Percentiles rank a stretch among this genome's conserved stretches.
phyloP scores from a whole-genome alignment of 345 rosid species.

The Ceriops decandra region DNA sequence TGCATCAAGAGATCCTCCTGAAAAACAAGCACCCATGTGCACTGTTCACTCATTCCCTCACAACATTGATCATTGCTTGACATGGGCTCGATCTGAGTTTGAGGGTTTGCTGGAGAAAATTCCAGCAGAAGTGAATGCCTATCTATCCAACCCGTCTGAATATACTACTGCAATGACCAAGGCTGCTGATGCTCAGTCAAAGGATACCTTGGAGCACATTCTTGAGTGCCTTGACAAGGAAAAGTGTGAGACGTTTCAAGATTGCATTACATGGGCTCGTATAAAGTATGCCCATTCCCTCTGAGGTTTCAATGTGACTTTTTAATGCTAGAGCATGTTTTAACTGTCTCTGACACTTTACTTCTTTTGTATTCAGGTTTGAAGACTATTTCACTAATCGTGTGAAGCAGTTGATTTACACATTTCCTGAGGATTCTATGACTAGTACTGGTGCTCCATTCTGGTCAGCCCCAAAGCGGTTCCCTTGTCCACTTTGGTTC shows the following conservation, averaged over 20 bases:
- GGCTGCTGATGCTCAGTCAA: slow-evolving; percentile 98
- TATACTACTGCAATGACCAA: slow-evolving; percentile 59
- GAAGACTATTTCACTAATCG: slow-evolving; percentile 88
- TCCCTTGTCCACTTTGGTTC: slow-evolving; percentile 79
- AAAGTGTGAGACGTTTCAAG: slow-evolving; percentile 79
- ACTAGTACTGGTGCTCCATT: slow-evolving; percentile 92
- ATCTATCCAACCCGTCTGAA: slow-evolving; percentile 68
- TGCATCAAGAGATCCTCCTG: slow-evolving; percentile 99
- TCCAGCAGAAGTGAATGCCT: slow-evolving; percentile 95
- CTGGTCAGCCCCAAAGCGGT: slow-evolving; percentile 99
- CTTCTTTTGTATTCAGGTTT: slow-evolving; percentile 49
- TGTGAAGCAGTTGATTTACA: slow-evolving; percentile 74
- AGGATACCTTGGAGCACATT: slow-evolving; percentile 80
- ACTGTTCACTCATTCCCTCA: slow-evolving; percentile 99
- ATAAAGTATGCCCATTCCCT: slow-evolving; percentile 46
- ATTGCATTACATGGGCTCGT: slow-evolving; percentile 96
- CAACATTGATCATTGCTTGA: slow-evolving; percentile 96
- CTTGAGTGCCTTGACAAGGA: slow-evolving; percentile 92
- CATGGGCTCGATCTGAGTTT: slow-evolving; percentile 99
- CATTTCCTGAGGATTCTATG: slow-evolving; percentile 94
- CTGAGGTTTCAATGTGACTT: slow-evolving; percentile 3
- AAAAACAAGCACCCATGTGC: slow-evolving; percentile 99
- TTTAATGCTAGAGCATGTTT: background rate
- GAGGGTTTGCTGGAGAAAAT: slow-evolving; percentile 98
- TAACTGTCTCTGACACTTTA: slow-evolving; percentile 16